Conservation (phyloP, 352 stramenopile species). For the Globisporangium cystogenes region DNA sequence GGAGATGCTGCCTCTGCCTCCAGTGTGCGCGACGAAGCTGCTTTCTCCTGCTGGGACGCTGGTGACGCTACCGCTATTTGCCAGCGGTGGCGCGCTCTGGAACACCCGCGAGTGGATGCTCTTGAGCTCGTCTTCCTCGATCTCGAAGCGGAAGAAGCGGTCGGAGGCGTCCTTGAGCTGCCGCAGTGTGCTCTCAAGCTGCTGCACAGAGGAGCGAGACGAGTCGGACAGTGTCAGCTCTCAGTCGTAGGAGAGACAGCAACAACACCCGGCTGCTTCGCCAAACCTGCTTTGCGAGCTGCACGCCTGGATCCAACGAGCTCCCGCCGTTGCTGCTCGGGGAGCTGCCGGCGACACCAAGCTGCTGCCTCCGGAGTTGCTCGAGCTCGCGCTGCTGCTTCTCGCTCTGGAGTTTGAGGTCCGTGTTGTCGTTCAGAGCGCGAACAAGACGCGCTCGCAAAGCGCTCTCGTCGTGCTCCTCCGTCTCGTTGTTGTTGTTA, state of each 20-base stretch:
- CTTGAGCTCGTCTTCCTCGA: slow-evolving; percentile 91
- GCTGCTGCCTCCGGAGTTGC: slow-evolving; percentile 19
- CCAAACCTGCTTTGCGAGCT: slow-evolving; percentile 27
- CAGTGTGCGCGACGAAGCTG: not conserved
- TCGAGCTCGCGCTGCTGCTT: slow-evolving; percentile 58
- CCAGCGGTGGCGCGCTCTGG: slow-evolving; percentile 8
- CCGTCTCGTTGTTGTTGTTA: slow-evolving; percentile 17
- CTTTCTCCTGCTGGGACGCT: not conserved
- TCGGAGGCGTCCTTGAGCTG: slow-evolving; percentile 77
- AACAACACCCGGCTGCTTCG: not conserved
- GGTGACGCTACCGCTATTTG: not conserved
- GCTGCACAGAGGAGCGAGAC: slow-evolving; percentile 17
- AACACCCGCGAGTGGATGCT: slow-evolving; percentile 53
- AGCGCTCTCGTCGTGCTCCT: slow-evolving; percentile 15
- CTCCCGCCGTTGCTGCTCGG: slow-evolving; percentile 16
- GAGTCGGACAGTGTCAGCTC: not conserved
- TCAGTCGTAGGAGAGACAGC: not conserved
- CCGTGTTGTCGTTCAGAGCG: slow-evolving; percentile 62
- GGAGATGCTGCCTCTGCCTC: not conserved
- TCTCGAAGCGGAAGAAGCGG: slow-evolving; percentile 92
- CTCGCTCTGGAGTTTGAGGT: slow-evolving; percentile 53
- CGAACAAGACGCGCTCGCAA: slow-evolving; percentile 35
- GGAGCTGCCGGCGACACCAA: slow-evolving; percentile 39
- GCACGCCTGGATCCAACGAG: slow-evolving; percentile 12
- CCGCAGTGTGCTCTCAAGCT: slow-evolving; percentile 54